A percentile compares a stretch with the other conserved stretches of the same genome.
Evolutionary conservation across 768 basidiomycete genomes (phyloP).

Genomic region (Austroboletus festivus): DNA sequence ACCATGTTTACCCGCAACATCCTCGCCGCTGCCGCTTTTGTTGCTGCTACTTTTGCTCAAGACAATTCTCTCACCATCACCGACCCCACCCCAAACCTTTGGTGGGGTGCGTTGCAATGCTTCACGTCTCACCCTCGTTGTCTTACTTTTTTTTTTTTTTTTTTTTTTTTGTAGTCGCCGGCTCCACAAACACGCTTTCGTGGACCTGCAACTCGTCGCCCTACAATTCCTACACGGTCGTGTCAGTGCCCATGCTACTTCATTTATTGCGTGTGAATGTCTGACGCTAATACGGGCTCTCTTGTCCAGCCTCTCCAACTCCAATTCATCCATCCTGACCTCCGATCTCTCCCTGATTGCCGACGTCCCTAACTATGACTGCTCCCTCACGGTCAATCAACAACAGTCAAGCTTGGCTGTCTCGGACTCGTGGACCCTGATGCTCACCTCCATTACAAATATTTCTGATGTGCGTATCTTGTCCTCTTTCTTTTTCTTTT

Average conservation of each 20-base stretch:
- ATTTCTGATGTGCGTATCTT: constrained; percentile 46
- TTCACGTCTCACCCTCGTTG: not conserved
- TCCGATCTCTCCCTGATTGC: constrained; percentile 43
- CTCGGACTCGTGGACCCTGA: constrained; percentile 47
- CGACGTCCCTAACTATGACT: constrained; percentile 52
- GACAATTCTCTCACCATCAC: constrained; percentile 47
- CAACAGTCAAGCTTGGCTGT: constrained; percentile 42
- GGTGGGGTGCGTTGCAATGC: constrained; percentile 56
- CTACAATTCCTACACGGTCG: constrained; percentile 44
- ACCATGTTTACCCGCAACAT: constrained; percentile 35
- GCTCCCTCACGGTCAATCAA: constrained; percentile 50
- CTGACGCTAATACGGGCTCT: constrained; percentile 4
- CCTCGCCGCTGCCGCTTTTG: constrained; percentile 38
- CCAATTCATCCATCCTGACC: constrained; percentile 37
- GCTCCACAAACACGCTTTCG: constrained; percentile 51
- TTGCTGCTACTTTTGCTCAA: constrained; percentile 31
- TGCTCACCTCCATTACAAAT: constrained; percentile 50
- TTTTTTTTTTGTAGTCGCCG: constrained; percentile 41
- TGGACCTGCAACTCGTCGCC: constrained; percentile 54
- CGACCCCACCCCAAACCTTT: constrained; percentile 42
- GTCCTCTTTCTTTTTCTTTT: not conserved
- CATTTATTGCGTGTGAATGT: constrained; percentile 6
- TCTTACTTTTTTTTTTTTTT: too few relatives aligned
- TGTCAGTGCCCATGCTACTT: constrained; percentile 24
- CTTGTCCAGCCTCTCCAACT: constrained; percentile 43